Base-by-base conservation (phyloP, 1,284 basidiomycete species). In the Pascua sp. region DNA sequence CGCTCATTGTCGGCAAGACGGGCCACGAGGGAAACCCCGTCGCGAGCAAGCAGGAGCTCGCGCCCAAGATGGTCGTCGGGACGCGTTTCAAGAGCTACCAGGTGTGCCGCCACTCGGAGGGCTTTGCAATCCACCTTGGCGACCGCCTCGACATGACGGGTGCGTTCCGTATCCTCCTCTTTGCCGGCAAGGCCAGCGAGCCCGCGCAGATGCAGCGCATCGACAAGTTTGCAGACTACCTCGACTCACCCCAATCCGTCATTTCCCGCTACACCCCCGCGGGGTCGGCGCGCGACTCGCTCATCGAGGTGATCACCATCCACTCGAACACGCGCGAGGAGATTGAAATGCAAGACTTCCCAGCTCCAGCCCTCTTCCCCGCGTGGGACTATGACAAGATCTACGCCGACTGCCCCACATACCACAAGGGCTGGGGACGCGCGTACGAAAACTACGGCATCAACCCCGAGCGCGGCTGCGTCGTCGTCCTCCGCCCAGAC, bases 91-190 rank as follows among this genome's bases (percentile, higher is more conserved):
- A 59, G 42, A 58, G 53, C 43, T 53, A 59, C 38, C 59, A 53
- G 11, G 62, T 89, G 53, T 72, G 87, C 38, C 82, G 86, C 44
- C 85, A 82, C 9, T 84, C 86, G 11, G 85, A 89, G 69, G 77
- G 77, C 4, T 80, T 82, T 17, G 84, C 85, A 4, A 75, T 83
- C 48, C 83, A 90, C 56, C 77, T 90, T 32, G 87, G 89, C 50
- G 86, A 89, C 64, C 71, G 87, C 42, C 76, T 88, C 41, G 84
- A 83, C 7, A 80, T 86, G 12, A 85, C 89, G 64, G 80, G 80
- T 11, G 83, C 85, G n/a, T 89, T 88, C 80, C 87, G 88, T 67
- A 53, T 90, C 40, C 76, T 90, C 46, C 75, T 88, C 11, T 89
- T 89, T 69, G 76, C 81, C 0, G 88, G 89, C 9, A 77, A 84